Evolutionary conservation across 805 yeast genomes (phyloP).

Genomic region (Sugiyamaella mastotermitis): DNA sequence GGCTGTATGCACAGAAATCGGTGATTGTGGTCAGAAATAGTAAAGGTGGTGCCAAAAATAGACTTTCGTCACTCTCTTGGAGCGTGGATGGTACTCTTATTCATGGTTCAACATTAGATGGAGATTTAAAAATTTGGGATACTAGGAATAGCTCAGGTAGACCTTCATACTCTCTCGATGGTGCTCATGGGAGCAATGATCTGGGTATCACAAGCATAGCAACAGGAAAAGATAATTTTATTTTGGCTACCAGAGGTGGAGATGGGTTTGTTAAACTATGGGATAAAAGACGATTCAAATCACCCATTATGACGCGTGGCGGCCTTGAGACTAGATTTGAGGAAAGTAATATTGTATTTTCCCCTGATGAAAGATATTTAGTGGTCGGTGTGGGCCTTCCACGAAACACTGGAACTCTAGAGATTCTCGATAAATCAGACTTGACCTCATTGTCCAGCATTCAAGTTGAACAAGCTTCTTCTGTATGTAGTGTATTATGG

Average conservation of each 20-base stretch:
- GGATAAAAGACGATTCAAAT: conserved; percentile 25
- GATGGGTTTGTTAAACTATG: conserved; percentile 22
- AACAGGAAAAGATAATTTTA: conserved; percentile 8
- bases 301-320: conserved; percentile 18
- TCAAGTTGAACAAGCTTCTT: not conserved
- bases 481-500: conserved; percentile 24
- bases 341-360: conserved; percentile 17
- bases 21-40: conserved; percentile 25
- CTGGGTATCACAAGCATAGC: conserved; percentile 11
- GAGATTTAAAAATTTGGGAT: conserved; percentile 24
- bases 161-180: conserved; percentile 19
- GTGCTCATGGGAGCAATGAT: conserved; percentile 20
- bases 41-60: conserved; percentile 17
- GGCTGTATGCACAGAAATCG: conserved; percentile 20
- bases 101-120: conserved; percentile 20
- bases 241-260: conserved; percentile 21
- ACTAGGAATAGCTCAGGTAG: conserved; percentile 23
- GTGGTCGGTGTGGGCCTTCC: conserved; percentile 24
- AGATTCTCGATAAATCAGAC: conserved; percentile 27
- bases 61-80: conserved; percentile 17
- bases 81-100: conserved; percentile 17
- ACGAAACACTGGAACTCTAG: conserved; percentile 11
- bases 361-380: conserved; percentile 25
- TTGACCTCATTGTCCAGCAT: conserved; percentile 20
- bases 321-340: conserved; percentile 15